A percentile compares a stretch with the other conserved stretches of the same genome.
These are phyloP conservation scores for Pistacia vera DNA, from an alignment of 345 rosid genomes.

Conservation along the genomic window DNA sequence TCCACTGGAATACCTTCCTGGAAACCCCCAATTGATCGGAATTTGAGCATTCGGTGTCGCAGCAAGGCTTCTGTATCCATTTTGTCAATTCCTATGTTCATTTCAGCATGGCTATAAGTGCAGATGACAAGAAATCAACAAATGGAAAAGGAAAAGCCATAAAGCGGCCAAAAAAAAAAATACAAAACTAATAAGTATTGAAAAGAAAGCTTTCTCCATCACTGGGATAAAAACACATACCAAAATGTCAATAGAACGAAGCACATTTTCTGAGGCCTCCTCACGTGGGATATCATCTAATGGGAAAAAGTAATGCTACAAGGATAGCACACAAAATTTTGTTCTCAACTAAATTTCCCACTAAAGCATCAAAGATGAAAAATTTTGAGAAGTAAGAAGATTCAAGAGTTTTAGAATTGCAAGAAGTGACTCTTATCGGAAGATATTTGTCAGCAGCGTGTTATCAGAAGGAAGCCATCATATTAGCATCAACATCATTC, in stretches of 20 bases:
- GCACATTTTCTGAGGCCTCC: not conserved
- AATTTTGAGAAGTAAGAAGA: not conserved
- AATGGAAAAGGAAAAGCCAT: not conserved
- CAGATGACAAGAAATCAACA: constrained; percentile 23
- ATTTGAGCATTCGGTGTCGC: constrained; percentile 29
- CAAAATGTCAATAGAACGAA: not conserved
- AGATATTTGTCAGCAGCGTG: not conserved
- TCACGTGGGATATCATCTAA: not conserved
- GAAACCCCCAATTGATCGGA: constrained; percentile 34
- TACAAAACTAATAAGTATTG: not conserved
- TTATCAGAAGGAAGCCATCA: no score
- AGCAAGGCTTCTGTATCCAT: constrained; percentile 32
- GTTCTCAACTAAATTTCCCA: not conserved
- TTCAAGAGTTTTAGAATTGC: not conserved
- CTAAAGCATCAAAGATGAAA: not conserved
- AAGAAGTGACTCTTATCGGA: not conserved
- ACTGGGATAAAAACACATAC: not conserved
- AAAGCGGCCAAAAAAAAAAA: constrained; percentile 5
- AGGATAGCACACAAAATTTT: not conserved
- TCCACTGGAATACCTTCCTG: constrained; percentile 30
- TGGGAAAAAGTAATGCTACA: not conserved
- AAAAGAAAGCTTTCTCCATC: not conserved
- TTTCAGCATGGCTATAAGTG: not conserved
- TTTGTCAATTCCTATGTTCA: constrained; percentile 23
- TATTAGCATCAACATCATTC: no score